Evolutionary conservation across 2,329 filamentous ascomycete genomes (phyloP).

Genomic region (Epichloe coenophiala): DNA sequence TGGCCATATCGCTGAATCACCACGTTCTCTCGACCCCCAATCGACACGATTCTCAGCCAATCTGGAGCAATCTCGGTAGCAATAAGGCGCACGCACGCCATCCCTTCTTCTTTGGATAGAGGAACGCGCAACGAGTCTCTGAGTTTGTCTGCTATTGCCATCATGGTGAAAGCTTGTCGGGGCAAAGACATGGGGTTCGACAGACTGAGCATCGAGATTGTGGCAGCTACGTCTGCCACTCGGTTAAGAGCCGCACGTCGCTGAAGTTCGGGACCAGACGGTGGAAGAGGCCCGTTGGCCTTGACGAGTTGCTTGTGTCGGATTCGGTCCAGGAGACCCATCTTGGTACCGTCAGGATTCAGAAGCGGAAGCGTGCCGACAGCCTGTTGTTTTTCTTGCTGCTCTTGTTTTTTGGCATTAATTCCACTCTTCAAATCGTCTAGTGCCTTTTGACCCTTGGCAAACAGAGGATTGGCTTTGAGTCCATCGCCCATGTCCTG

Average conservation of each 20-base stretch:
- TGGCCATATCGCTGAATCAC: constrained; percentile 36
- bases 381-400: constrained; percentile 22
- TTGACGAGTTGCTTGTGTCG: constrained; percentile 54
- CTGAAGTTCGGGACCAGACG: constrained; percentile 42
- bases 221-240: constrained; percentile 52
- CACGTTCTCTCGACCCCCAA: constrained; percentile 42
- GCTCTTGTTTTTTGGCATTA: constrained; percentile 35
- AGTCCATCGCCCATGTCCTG: constrained; percentile 15
- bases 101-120: constrained; percentile 38
- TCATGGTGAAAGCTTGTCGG: constrained; percentile 52
- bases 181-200: constrained; percentile 34
- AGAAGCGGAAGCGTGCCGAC: constrained; percentile 14
- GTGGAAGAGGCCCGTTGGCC: constrained; percentile 40
- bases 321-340: constrained; percentile 63
- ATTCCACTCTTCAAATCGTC: constrained; percentile 53
- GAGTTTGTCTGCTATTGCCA: constrained; percentile 48
- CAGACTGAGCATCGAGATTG: constrained; percentile 52
- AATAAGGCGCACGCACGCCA: constrained; percentile 35
- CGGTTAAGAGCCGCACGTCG: constrained; percentile 54
- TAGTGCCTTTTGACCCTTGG: constrained; percentile 56
- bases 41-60: constrained; percentile 38
- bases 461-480: constrained; percentile 42
- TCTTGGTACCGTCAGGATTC: constrained; percentile 36
- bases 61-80: constrained; percentile 41
- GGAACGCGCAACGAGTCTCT: constrained; percentile 51